Percentiles rank a stretch among this genome's conserved stretches.
These are phyloP conservation scores for Amanita pseudoporphyria DNA, from an alignment of 768 basidiomycete genomes.

Conservation along the genomic window DNA sequence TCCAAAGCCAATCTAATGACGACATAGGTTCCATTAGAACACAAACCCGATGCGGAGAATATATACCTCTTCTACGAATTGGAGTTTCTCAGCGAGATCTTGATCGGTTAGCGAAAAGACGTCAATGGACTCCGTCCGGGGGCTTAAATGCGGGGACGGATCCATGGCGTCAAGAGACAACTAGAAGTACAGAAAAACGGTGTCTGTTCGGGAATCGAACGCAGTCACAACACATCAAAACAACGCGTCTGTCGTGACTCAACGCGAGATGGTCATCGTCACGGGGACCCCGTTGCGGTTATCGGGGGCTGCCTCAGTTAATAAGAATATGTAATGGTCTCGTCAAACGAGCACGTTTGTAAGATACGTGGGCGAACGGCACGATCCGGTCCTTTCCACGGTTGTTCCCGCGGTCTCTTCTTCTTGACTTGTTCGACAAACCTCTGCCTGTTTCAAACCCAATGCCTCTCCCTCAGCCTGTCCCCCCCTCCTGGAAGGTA, in stretches of 20 bases:
- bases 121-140: constrained; percentile 35
- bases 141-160: constrained; percentile 20
- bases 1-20: constrained; percentile 71
- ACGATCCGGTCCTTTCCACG: constrained; percentile 11
- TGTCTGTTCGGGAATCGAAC: constrained; percentile 21
- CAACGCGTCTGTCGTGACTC: constrained; percentile 22
- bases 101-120: constrained; percentile 72
- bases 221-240: constrained; percentile 28
- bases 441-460: constrained; percentile 13
- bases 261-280: too few relatives aligned
- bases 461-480: constrained; percentile 93
- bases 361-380: background rate
- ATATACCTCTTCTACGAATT: constrained; percentile 67
- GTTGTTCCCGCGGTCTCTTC: constrained; percentile 11
- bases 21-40: constrained; percentile 7
- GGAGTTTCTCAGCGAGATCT: constrained; percentile 56
- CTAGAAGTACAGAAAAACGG: constrained; percentile 42
- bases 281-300: too few relatives aligned
- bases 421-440: constrained; percentile 10
- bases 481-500: constrained; percentile 97
- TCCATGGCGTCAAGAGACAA: constrained; percentile 39
- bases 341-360: background rate
- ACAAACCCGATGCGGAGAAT: background rate
- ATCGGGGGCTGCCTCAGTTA: too few relatives aligned
- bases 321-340: too few relatives aligned